These are phyloP conservation scores for Plasmodiophora brassicae DNA, from an alignment of 208 protist species.

Conservation along the genomic window DNA sequence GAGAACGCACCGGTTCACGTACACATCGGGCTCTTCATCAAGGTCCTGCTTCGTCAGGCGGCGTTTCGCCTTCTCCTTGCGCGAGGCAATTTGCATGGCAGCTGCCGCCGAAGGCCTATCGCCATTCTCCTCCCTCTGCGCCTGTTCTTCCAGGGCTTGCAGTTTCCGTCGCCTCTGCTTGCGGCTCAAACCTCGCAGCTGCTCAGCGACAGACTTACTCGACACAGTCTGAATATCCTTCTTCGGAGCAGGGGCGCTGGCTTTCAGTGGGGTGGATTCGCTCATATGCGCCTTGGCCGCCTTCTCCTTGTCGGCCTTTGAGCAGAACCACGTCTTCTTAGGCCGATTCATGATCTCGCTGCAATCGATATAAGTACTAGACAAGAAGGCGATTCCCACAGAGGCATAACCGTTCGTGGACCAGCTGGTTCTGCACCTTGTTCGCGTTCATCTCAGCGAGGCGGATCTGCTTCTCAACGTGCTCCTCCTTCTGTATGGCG, in stretches of 20 bases:
- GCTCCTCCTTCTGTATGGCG: background rate
- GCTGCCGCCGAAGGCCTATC: background rate
- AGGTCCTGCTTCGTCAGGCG: background rate
- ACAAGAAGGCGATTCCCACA: background rate
- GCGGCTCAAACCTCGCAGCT: background rate
- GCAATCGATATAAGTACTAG: background rate
- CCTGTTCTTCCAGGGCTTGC: background rate
- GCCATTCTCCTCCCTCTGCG: background rate
- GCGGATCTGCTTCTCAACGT: background rate
- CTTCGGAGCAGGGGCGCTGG: background rate
- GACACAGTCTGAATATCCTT: background rate
- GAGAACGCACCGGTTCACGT: too few relatives aligned
- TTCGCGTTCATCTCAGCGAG: slow-evolving; percentile 24
- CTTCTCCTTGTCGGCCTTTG: background rate
- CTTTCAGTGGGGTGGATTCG: background rate
- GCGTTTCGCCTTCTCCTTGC: background rate
- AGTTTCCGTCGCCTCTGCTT: background rate
- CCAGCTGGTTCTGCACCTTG: background rate
- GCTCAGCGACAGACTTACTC: background rate
- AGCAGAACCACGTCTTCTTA: background rate
- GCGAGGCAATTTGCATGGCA: background rate
- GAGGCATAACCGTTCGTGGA: background rate
- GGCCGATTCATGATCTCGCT: background rate
- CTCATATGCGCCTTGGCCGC: background rate
- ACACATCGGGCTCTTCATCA: background rate